A percentile compares a stretch with the other conserved stretches of the same genome.
phyloP scores from a whole-genome alignment of 441 rosid genomes.

The Populus tomentosa region DNA sequence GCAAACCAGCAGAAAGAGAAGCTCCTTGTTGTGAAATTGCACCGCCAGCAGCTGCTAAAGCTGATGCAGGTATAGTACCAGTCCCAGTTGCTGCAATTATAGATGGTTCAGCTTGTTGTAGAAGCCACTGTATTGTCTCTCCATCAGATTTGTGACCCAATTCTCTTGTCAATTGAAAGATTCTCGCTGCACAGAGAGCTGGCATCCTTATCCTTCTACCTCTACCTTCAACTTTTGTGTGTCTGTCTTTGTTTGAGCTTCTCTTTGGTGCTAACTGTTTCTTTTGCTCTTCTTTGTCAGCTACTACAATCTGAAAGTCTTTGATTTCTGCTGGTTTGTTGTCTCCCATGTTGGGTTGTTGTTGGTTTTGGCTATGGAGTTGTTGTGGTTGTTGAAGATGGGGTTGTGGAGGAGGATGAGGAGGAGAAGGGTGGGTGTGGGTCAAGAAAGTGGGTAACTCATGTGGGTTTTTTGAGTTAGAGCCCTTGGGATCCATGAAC shows the following conservation, averaged over 20 bases:
- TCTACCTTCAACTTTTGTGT: slow-evolving; percentile 93
- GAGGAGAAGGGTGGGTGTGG: slow-evolving; percentile 39
- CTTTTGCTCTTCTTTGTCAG: slow-evolving; percentile 56
- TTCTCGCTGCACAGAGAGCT: slow-evolving; percentile 93
- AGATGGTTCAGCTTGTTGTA: slow-evolving; percentile 91
- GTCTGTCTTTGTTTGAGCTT: slow-evolving; percentile 91
- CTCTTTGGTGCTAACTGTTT: slow-evolving; percentile 79
- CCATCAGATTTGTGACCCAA: slow-evolving; percentile 98
- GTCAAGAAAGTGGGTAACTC: slow-evolving; percentile 60
- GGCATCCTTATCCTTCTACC: slow-evolving; percentile 98
- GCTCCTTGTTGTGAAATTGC: slow-evolving; percentile 62
- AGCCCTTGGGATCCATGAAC: slow-evolving; percentile 88
- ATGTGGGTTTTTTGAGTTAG: slow-evolving; percentile 31
- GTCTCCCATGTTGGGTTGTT: slow-evolving; percentile 37
- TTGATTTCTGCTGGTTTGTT: slow-evolving; percentile 61
- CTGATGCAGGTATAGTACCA: slow-evolving; percentile 96
- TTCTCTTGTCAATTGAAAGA: slow-evolving; percentile 92
- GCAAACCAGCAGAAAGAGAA: slow-evolving; percentile 58
- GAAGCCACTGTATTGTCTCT: slow-evolving; percentile 92
- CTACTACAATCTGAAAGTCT: slow-evolving; percentile 67
- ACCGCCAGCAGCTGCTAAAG: slow-evolving; percentile 54
- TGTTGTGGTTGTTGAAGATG: slow-evolving; percentile 18
- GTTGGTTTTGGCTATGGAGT: slow-evolving; percentile 13
- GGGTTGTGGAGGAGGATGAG: slow-evolving; percentile 10
- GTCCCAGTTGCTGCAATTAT: slow-evolving; percentile 88